These are phyloP conservation scores for Reutealis trisperma DNA, from an alignment of 345 rosid species.

Conservation along the genomic window DNA sequence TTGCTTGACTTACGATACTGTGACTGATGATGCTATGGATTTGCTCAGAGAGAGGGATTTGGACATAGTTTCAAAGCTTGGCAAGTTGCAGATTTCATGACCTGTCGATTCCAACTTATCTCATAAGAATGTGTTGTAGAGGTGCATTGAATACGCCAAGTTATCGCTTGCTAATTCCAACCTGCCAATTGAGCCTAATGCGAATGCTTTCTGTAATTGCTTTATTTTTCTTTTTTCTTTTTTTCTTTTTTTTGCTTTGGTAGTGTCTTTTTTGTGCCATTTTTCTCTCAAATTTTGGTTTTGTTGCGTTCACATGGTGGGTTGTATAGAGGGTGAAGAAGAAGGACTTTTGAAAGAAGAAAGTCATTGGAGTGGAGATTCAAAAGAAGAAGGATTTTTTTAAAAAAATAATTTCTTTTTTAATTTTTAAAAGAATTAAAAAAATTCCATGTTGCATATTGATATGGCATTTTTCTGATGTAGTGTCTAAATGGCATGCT, in stretches of 20 bases:
- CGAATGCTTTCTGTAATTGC: slow-evolving; percentile 57
- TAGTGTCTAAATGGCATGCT: no score
- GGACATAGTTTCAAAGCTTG: slow-evolving; percentile 65
- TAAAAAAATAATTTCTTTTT: no score
- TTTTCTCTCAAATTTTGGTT: background rate
- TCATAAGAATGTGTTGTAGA: slow-evolving; percentile 75
- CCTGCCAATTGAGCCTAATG: slow-evolving; percentile 52
- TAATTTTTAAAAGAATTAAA: no score
- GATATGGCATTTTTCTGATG: no score
- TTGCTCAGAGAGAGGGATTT: slow-evolving; percentile 77
- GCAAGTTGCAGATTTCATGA: slow-evolving; percentile 67
- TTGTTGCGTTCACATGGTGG: slow-evolving; percentile 54
- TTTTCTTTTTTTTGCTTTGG: background rate
- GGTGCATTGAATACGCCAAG: slow-evolving; percentile 71
- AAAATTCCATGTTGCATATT: no score
- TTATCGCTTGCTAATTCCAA: slow-evolving; percentile 73
- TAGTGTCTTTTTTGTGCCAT: background rate
- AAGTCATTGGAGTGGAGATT: slow-evolving; percentile 71
- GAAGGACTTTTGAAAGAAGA: slow-evolving; percentile 61
- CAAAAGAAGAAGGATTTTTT: slow-evolving; percentile 42
- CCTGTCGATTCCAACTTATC: slow-evolving; percentile 71
- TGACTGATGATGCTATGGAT: slow-evolving; percentile 92
- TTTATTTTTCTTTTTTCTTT: background rate
- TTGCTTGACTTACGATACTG: slow-evolving; percentile 86
- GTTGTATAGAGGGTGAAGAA: slow-evolving; percentile 69